Conservation (phyloP, 2,329 filamentous ascomycete genomes). For the Trichoderma hamatum region DNA sequence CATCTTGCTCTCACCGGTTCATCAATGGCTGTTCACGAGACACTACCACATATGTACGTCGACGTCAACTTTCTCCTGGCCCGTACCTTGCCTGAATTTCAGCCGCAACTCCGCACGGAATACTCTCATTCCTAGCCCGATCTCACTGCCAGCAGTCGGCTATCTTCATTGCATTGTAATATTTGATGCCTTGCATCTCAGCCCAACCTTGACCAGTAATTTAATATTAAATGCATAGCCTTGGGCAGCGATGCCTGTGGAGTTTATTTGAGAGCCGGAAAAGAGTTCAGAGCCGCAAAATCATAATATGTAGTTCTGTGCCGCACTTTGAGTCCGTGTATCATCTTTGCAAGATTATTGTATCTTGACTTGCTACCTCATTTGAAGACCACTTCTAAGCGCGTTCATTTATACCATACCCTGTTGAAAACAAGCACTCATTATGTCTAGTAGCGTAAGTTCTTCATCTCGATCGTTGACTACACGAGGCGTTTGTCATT, state of each 20-base stretch:
- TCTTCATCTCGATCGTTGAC: background rate
- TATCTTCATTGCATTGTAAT: background rate
- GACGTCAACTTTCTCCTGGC: conserved; percentile 18
- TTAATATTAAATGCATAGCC: conserved; percentile 10
- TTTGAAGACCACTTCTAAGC: background rate
- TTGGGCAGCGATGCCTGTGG: conserved; percentile 36
- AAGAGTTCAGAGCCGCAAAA: background rate
- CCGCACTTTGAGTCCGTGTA: conserved; percentile 8
- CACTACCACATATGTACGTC: conserved; percentile 27
- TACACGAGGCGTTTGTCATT: background rate
- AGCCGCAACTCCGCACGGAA: conserved; percentile 20
- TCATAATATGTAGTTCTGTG: conserved; percentile 25
- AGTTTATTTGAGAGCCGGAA: background rate
- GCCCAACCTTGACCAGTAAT: conserved; percentile 32
- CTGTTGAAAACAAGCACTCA: background rate
- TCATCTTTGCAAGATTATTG: background rate
- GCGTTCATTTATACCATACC: background rate
- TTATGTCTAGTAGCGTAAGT: background rate
- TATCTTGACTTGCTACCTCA: background rate
- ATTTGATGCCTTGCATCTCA: conserved; percentile 31
- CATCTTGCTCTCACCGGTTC: conserved; percentile 10
- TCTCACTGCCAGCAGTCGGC: conserved; percentile 3
- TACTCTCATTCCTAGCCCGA: background rate
- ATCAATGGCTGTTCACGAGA: conserved; percentile 25
- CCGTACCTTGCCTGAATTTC: background rate